Evolutionary conservation across 768 basidiomycete genomes (phyloP).

Genomic region (Hysterangium stoloniferum): DNA sequence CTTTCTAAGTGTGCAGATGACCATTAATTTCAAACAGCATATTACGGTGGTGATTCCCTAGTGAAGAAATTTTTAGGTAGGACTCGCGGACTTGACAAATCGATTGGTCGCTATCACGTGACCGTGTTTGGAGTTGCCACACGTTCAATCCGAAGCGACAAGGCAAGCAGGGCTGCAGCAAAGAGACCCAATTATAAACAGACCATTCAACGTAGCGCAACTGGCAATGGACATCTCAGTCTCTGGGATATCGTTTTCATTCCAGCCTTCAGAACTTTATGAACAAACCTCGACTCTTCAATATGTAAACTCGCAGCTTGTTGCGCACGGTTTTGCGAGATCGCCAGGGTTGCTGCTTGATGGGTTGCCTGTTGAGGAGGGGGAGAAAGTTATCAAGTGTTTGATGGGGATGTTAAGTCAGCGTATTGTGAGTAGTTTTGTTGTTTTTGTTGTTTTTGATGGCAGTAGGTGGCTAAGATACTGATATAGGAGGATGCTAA

Average conservation of each 20-base stretch:
- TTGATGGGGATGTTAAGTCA: slow-evolving; percentile 70
- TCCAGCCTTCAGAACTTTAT: slow-evolving; percentile 5
- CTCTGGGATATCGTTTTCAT: slow-evolving; percentile 3
- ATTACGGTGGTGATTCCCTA: no score
- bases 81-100: no score
- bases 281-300: slow-evolving; percentile 51
- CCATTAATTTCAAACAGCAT: no score
- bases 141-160: no score
- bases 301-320: slow-evolving; percentile 74
- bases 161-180: no score
- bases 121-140: no score
- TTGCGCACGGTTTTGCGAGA: slow-evolving; percentile 70
- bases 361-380: slow-evolving; percentile 46
- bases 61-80: no score
- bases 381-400: slow-evolving; percentile 60
- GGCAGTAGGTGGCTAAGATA: slow-evolving; percentile 1
- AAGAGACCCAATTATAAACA: no score
- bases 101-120: no score
- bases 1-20: no score
- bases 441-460: slow-evolving; percentile 15
- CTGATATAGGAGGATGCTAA: slow-evolving; percentile 58
- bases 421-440: slow-evolving; percentile 49
- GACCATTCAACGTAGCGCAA: no score
- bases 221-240: no score
- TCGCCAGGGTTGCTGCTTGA: slow-evolving; percentile 62